A percentile compares a stretch with the other conserved stretches of the same genome.
These are phyloP conservation scores for Trametes coccinea DNA, from an alignment of 768 basidiomycete genomes.

Conservation along the genomic window DNA sequence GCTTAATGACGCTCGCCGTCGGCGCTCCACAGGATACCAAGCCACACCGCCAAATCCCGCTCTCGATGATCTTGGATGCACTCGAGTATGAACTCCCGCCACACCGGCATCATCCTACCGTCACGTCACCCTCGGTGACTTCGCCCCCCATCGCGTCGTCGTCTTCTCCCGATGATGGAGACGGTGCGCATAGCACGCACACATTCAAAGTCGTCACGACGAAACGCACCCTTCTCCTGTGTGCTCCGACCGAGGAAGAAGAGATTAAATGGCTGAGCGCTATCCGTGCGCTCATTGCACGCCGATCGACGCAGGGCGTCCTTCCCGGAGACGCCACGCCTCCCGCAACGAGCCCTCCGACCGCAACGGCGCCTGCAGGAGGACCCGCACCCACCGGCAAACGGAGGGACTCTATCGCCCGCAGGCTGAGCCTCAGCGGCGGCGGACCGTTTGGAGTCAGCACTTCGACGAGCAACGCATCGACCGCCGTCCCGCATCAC, in stretches of 20 bases:
- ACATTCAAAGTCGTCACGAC: slow-evolving; percentile 98
- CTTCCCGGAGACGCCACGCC: slow-evolving; percentile 33
- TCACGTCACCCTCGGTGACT: slow-evolving; percentile 33
- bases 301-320: slow-evolving; percentile 46
- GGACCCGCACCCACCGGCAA: slow-evolving; percentile 13
- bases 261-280: slow-evolving; percentile 99
- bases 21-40: slow-evolving; percentile 71
- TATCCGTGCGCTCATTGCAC: slow-evolving; percentile 85
- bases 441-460: slow-evolving; percentile 24
- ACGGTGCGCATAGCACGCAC: slow-evolving; percentile 48
- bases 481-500: background rate
- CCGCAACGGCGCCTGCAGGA: background rate
- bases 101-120: slow-evolving; percentile 39
- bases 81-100: slow-evolving; percentile 78
- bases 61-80: slow-evolving; percentile 86
- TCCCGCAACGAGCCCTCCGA: slow-evolving; percentile 10
- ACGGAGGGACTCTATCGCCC: slow-evolving; percentile 33
- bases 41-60: slow-evolving; percentile 82
- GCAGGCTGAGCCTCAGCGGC: slow-evolving; percentile 35
- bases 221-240: slow-evolving; percentile 83
- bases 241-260: slow-evolving; percentile 95
- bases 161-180: slow-evolving; percentile 37
- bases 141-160: slow-evolving; percentile 34
- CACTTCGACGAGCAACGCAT: slow-evolving; percentile 7
- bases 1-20: slow-evolving; percentile 5